phyloP scores from a whole-genome alignment of 192 early-diverging fungal genomes.

The Radiomyces spectabilis region DNA sequence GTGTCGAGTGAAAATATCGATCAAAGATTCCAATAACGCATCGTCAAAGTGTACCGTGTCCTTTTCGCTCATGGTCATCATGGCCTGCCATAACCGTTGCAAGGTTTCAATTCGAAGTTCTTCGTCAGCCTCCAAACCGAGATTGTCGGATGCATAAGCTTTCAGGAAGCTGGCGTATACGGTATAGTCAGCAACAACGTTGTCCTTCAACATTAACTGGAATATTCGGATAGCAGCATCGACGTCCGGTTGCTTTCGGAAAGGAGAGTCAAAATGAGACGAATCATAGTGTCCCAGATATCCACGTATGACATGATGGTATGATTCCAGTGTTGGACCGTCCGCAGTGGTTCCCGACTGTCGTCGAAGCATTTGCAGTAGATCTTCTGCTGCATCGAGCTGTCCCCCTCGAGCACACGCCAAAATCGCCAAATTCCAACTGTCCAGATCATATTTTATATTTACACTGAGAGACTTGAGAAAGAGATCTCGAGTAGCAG shows the following conservation, averaged over 20 bases:
- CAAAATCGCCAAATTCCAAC: no score
- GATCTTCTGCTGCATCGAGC: no score
- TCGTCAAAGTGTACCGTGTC: not conserved
- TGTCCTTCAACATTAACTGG: conserved; percentile 1
- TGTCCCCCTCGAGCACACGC: no score
- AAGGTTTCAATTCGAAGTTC: not conserved
- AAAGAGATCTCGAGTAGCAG: no score
- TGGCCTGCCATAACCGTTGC: not conserved
- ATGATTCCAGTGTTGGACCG: no score
- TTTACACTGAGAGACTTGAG: no score
- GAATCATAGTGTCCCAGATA: not conserved
- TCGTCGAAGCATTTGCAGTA: no score
- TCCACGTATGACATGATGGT: not conserved
- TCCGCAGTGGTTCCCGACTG: no score
- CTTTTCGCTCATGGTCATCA: not conserved
- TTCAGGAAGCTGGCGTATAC: not conserved
- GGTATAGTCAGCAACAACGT: not conserved
- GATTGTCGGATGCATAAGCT: not conserved
- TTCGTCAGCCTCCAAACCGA: not conserved
- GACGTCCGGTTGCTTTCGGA: no score
- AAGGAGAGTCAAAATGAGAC: no score
- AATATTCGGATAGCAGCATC: not conserved
- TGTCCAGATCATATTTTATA: no score
- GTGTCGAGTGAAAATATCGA: not conserved
- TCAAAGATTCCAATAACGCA: not conserved